Conservation (phyloP, 441 rosid genomes). For the Pelargonium hybrid region DNA sequence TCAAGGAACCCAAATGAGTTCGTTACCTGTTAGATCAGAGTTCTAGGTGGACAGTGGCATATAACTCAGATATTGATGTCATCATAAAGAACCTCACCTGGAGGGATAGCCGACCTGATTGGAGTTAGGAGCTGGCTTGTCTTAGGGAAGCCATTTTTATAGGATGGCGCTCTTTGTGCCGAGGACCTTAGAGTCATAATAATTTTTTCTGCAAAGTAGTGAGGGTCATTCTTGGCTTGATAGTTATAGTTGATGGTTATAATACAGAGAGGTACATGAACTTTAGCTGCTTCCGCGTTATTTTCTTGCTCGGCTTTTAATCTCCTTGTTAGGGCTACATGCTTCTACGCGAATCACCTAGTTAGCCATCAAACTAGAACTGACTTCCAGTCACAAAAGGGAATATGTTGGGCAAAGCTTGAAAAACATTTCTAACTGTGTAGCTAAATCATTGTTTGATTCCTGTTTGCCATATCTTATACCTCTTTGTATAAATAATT, state of each 20-base stretch:
- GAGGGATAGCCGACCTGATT: not conserved
- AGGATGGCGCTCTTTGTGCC: not conserved
- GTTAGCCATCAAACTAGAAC: not conserved
- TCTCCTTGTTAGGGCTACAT: not conserved
- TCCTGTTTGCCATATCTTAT: not conserved
- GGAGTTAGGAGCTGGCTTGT: not conserved
- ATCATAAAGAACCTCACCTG: not conserved
- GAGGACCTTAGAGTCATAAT: not conserved
- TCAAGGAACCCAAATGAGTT: not conserved
- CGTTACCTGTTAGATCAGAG: not conserved
- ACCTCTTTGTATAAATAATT: not conserved
- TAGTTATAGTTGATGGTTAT: not conserved
- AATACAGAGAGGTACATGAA: not conserved
- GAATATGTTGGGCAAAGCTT: not conserved
- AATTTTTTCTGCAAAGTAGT: not conserved
- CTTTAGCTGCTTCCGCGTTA: not conserved
- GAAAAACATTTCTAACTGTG: not conserved
- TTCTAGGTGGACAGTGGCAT: conserved; percentile 1
- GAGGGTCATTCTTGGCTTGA: not conserved
- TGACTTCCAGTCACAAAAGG: not conserved
- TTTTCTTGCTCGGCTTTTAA: not conserved
- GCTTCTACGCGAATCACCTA: not conserved
- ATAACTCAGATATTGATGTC: not conserved
- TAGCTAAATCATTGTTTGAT: not conserved
- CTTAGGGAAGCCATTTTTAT: not conserved